Evolutionary conservation across 2,329 filamentous ascomycete genomes (phyloP).

Genomic region (Whalleya microplaca): DNA sequence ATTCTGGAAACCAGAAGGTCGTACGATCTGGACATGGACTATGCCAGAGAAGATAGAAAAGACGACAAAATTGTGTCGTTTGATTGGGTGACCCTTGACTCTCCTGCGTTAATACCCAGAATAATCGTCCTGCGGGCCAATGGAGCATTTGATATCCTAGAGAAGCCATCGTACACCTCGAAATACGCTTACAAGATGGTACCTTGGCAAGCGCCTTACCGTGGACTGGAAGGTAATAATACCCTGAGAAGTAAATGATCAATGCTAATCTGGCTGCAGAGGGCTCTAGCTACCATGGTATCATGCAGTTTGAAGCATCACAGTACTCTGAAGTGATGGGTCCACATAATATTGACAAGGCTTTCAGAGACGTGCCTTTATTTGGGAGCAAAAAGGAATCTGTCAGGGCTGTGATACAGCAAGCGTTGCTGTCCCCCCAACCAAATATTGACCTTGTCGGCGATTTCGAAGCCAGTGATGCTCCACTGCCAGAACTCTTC

Average conservation of each 20-base stretch:
- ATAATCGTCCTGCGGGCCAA: constrained; percentile 63
- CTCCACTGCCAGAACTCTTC: constrained; percentile 47
- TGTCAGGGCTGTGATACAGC: constrained; percentile 46
- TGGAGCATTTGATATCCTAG: constrained; percentile 63
- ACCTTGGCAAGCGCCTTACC: constrained; percentile 63
- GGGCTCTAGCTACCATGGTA: constrained; percentile 53
- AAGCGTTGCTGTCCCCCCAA: constrained; percentile 42
- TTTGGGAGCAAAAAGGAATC: constrained; percentile 58
- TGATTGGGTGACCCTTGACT: constrained; percentile 66
- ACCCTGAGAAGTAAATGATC: constrained; percentile 1
- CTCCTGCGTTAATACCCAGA: constrained; percentile 59
- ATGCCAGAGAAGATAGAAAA: constrained; percentile 54
- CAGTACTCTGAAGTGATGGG: constrained; percentile 58
- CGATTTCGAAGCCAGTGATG: constrained; percentile 41
- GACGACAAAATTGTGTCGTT: constrained; percentile 68
- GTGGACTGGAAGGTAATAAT: constrained; percentile 55
- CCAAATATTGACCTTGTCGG: constrained; percentile 40
- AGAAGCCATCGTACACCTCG: constrained; percentile 61
- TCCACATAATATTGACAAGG: constrained; percentile 57
- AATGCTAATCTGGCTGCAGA: constrained; percentile 44
- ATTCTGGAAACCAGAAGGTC: constrained; percentile 63
- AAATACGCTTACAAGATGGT: constrained; percentile 63
- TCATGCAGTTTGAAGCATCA: constrained; percentile 62
- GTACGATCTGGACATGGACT: constrained; percentile 64
- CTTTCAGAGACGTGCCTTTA: constrained; percentile 56